Conservation (phyloP, 2,329 filamentous ascomycete species). For the Tolypocladium inflatum region DNA sequence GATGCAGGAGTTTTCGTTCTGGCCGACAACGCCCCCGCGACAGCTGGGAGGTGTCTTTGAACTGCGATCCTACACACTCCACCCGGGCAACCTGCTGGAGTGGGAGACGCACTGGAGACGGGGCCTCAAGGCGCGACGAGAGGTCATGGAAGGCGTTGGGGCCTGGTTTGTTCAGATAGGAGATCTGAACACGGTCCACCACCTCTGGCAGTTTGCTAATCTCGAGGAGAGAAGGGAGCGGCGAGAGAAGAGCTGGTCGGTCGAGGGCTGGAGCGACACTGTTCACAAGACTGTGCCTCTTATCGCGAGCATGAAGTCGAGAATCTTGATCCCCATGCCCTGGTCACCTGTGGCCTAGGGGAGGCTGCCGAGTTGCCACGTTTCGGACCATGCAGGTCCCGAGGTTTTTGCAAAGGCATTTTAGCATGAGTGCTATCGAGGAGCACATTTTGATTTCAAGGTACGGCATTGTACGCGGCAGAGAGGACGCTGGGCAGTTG, state of each 20-base stretch:
- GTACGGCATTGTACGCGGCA: neutral
- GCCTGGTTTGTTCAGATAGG: slow-evolving; percentile 99
- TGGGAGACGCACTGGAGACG: slow-evolving; percentile 99
- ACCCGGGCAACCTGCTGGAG: slow-evolving; percentile 90
- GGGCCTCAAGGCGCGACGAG: slow-evolving; percentile 78
- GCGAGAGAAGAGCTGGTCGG: slow-evolving; percentile 88
- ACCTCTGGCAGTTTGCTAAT: slow-evolving; percentile 97
- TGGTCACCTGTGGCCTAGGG: slow-evolving; percentile 83
- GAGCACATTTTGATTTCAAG: neutral
- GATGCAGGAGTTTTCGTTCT: slow-evolving; percentile 99
- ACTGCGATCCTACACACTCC: slow-evolving; percentile 89
- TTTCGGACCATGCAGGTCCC: neutral
- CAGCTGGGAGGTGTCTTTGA: slow-evolving; percentile 90
- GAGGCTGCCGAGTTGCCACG: neutral
- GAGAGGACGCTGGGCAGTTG: neutral
- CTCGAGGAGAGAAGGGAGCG: slow-evolving; percentile 85
- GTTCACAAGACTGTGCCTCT: slow-evolving; percentile 97
- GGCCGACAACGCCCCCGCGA: slow-evolving; percentile 88
- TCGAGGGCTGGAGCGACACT: slow-evolving; percentile 93
- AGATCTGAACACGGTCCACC: slow-evolving; percentile 93
- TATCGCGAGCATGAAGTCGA: slow-evolving; percentile 93
- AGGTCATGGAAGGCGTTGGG: slow-evolving; percentile 97
- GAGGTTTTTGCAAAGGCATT: neutral
- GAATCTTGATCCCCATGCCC: slow-evolving; percentile 86
- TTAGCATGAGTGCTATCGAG: neutral